Evolutionary conservation across 768 basidiomycete species (phyloP), one percentile per base, ranked within the genome.

Genomic region (Royoungia palumana): DNA sequence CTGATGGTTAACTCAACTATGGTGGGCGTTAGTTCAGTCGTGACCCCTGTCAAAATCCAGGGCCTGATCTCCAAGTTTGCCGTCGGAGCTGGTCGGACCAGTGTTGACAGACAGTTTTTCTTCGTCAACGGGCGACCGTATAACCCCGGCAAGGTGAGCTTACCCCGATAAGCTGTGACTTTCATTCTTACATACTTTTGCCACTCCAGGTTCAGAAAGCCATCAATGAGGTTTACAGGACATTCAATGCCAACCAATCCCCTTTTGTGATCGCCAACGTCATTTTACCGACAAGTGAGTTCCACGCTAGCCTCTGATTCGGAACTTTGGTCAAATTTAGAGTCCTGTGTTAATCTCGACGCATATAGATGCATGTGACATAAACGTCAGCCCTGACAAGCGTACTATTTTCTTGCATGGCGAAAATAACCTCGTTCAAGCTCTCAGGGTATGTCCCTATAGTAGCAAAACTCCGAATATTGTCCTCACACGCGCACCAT

Each of bases 311-410:
- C 20, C 30, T 19, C 19, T 32, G 30, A 32, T 32, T n/a, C 28
- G 7, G 30, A 32, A 32, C 27, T 10, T 28, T 28, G 7, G 7
- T 28, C 27, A 28, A 28, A 5, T 28, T 28, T 28, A 9, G 24
- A 24, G 28, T 37, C 35, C 42, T 28, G 12, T 45, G 6, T 34
- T 55, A 38, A 49, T 32, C 21, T 27, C 5, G 12, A 25, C n/a
- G 24, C 35, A 13, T 16, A 20, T 53, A 94, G 91, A 83, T 48
- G 73, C 81, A 0, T 89, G 82, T 59, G 96, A 99, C 62, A 83
- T 99, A 60, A 99, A 99, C 53, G 89, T 98, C 50, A 90, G 85
- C 53, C 95, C 96, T 0, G 96, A 98, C 71, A 99, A 98, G 62
- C 79, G 95, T n/a, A 94, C 92, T 0, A 87, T 98, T 32, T 84